phyloP scores from a whole-genome alignment of 495 filamentous ascomycete genomes.

The Penicillium riverlandense region DNA sequence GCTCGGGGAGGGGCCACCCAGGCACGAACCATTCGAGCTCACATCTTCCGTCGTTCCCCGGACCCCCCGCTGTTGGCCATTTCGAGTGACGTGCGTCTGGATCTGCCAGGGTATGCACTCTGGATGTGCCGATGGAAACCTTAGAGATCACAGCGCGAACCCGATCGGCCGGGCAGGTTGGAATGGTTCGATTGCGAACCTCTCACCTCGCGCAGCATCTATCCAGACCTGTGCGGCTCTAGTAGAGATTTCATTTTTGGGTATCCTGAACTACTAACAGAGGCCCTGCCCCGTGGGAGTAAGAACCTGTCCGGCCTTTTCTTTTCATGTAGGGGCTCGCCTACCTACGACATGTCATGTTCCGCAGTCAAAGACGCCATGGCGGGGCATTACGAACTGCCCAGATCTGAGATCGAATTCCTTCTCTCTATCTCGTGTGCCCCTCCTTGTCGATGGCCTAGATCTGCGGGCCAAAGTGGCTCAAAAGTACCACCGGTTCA shows the following conservation, averaged over 20 bases:
- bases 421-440: neutral
- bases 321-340: neutral
- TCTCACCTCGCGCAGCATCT: constrained; percentile 2
- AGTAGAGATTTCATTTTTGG: neutral
- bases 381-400: constrained; percentile 3
- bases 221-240: constrained; percentile 10
- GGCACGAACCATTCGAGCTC: constrained; percentile 18
- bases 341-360: constrained; percentile 19
- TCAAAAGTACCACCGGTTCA: constrained; percentile 15
- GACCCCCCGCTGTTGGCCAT: constrained; percentile 13
- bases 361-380: constrained; percentile 7
- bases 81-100: constrained; percentile 14
- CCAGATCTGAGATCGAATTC: neutral
- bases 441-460: no score
- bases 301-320: neutral
- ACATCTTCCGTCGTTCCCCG: constrained; percentile 12
- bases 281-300: no score
- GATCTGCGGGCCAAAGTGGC: neutral
- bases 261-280: no score
- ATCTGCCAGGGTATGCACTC: constrained; percentile 4
- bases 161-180: constrained; percentile 3
- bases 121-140: constrained; percentile 7
- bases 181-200: neutral
- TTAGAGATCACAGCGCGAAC: constrained; percentile 4
- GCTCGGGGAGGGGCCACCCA: constrained; percentile 9